Conservation (phyloP, 2,329 filamentous ascomycete genomes). For the Akanthomyces lecanii region DNA sequence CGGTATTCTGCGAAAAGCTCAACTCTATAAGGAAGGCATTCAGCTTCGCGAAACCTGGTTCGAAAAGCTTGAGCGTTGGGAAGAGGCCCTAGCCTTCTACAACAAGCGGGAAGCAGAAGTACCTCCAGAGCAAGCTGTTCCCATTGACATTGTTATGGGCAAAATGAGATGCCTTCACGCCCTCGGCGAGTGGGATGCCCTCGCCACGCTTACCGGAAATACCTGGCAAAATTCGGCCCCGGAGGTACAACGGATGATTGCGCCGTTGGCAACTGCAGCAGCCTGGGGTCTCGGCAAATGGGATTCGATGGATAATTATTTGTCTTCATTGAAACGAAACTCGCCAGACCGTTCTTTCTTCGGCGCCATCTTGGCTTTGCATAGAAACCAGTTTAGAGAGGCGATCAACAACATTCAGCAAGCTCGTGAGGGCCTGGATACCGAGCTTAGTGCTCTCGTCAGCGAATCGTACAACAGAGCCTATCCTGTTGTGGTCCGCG, state of each 20-base stretch:
- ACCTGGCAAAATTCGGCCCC: constrained; percentile 88
- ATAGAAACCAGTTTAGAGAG: constrained; percentile 92
- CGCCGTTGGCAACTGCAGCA: constrained; percentile 87
- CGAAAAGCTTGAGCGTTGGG: constrained; percentile 96
- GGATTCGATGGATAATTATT: constrained; percentile 97
- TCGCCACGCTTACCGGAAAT: constrained; percentile 83
- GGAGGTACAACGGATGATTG: constrained; percentile 86
- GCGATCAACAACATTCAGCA: constrained; percentile 86
- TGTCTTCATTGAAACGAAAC: constrained; percentile 88
- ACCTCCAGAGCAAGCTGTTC: constrained; percentile 50
- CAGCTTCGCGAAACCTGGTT: constrained; percentile 98
- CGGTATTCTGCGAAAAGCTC: constrained; percentile 92
- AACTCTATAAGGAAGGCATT: constrained; percentile 88
- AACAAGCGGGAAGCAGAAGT: constrained; percentile 77
- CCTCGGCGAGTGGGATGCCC: constrained; percentile 91
- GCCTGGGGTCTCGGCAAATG: constrained; percentile 96
- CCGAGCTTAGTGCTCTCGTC: constrained; percentile 91
- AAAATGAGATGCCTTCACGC: constrained; percentile 99
- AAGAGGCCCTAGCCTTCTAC: constrained; percentile 90
- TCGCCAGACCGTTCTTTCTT: constrained; percentile 97
- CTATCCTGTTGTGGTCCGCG: constrained; percentile 94
- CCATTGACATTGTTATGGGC: constrained; percentile 96
- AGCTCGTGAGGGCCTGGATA: constrained; percentile 88
- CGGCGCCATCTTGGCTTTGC: constrained; percentile 88
- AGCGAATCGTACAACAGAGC: constrained; percentile 97